These are phyloP conservation scores for Ascochyta rabiei DNA, from an alignment of 2,329 filamentous ascomycete species.

Conservation along the genomic window DNA sequence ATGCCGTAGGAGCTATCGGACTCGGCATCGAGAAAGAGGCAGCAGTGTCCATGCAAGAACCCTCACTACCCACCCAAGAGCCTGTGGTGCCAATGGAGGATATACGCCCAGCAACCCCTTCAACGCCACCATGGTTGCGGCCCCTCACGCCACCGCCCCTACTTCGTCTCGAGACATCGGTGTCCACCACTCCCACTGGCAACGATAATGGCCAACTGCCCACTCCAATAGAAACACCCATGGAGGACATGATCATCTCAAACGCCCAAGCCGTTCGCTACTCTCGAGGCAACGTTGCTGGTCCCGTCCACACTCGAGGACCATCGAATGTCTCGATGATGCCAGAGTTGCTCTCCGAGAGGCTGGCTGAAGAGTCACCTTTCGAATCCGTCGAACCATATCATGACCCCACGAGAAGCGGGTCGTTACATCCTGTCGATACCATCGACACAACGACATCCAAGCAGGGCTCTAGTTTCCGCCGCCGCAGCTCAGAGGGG, in stretches of 20 bases:
- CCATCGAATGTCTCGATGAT: slow-evolving; percentile 61
- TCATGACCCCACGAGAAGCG: slow-evolving; percentile 39
- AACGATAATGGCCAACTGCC: slow-evolving; percentile 37
- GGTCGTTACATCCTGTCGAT: slow-evolving; percentile 41
- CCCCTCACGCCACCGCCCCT: slow-evolving; percentile 46
- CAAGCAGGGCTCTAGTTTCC: slow-evolving; percentile 32
- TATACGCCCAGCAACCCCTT: slow-evolving; percentile 50
- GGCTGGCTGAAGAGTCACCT: slow-evolving; percentile 34
- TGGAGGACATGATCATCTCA: slow-evolving; percentile 56
- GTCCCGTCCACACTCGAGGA: slow-evolving; percentile 54
- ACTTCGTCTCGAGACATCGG: slow-evolving; percentile 22
- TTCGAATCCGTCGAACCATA: slow-evolving; percentile 52
- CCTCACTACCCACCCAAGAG: slow-evolving; percentile 50
- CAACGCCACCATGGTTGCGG: slow-evolving; percentile 32
- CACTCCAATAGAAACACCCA: slow-evolving; percentile 50
- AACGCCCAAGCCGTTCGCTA: slow-evolving; percentile 57
- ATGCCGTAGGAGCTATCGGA: slow-evolving; percentile 48
- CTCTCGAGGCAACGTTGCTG: slow-evolving; percentile 54
- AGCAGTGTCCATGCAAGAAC: slow-evolving; percentile 54
- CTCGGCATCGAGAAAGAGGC: slow-evolving; percentile 64
- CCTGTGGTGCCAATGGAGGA: slow-evolving; percentile 60
- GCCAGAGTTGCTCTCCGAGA: slow-evolving; percentile 56
- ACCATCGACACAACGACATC: slow-evolving; percentile 40
- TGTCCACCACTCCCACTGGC: slow-evolving; percentile 24
- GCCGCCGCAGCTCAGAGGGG: slow-evolving; percentile 44